Percentiles rank a stretch among this genome's conserved stretches.
Conservation (phyloP, 192 early-diverging fungal species). For the Backusella tarrabulga region DNA sequence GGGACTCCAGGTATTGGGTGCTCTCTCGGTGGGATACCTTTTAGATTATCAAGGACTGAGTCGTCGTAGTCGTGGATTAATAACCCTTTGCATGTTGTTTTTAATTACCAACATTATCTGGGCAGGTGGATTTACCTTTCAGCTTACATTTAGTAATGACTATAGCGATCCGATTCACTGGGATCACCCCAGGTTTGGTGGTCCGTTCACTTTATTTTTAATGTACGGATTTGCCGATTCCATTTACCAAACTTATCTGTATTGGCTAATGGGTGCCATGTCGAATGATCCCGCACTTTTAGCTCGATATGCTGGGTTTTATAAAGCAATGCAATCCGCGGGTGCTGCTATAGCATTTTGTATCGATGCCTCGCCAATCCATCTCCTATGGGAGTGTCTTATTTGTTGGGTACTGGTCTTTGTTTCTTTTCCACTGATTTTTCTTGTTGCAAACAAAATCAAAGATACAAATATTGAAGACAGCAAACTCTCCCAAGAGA, state of each 20-base stretch:
- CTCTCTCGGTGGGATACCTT: conserved; percentile 54
- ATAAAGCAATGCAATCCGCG: conserved; percentile 84
- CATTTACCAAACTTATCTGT: conserved; percentile 71
- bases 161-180: conserved; percentile 50
- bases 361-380: conserved; percentile 48
- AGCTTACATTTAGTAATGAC: conserved; percentile 47
- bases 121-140: conserved; percentile 59
- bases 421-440: conserved; percentile 46
- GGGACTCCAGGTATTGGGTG: conserved; percentile 67
- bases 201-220: conserved; percentile 70
- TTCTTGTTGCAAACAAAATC: conserved; percentile 44
- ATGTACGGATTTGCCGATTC: conserved; percentile 77
- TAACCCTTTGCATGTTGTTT: conserved; percentile 50
- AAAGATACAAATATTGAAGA: conserved; percentile 37
- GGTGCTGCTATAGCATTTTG: conserved; percentile 74
- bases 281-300: conserved; percentile 72
- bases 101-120: conserved; percentile 57
- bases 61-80: conserved; percentile 62
- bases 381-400: conserved; percentile 24
- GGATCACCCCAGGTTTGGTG: conserved; percentile 44
- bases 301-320: conserved; percentile 78
- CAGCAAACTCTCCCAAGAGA: background rate
- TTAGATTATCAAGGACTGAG: conserved; percentile 55
- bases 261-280: conserved; percentile 85
- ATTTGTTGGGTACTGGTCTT: conserved; percentile 55